Evolutionary conservation across 805 yeast species (phyloP), one percentile per base, ranked within the genome.

Genomic region (Ogataea naganishii): DNA sequence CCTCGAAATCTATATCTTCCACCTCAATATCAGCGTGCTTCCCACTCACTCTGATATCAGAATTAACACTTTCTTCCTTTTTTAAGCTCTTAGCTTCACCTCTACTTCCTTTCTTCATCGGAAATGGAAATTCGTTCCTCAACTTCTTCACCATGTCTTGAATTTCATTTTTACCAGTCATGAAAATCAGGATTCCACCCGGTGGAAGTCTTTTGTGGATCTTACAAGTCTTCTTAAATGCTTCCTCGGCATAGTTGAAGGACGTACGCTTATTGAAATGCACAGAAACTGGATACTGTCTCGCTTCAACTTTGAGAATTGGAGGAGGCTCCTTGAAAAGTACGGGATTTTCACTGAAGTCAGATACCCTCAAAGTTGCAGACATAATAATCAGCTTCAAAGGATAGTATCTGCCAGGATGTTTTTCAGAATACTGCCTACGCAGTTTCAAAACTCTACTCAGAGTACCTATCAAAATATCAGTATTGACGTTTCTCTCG

Each of bases 111-210:
- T 30, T 44, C 23, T 47, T 51, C 15, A 50, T 40, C 14, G 60
- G 56, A 33, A 68, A 64, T 3, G 92, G 89, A 46, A 80, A 88
- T 35, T 80, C 79, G 25, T 64, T 60, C 35, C 80, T 66, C 27
- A 92, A 60, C 36, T 62, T 69, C 38, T 75, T 78, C 9, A 88
- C 94, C 54, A 85, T 66, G 7, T 72, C 70, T 12, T 70, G 69
- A 48, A 92, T 94, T 52, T 92, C 99, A 40, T 81, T 81, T 49
- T 88, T 96, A 44, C 99, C 97, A 0, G 98, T 92, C 53, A 94
- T 58, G 50, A 92, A 92, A 4, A 92, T 68, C 35, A 92, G 66
- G 24, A 92, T 92, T 2, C 95, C 96, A 18, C 99, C 99, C 3
- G 85, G 86, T 1, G 98, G 98, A 20, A 92, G 62, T 36, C 67